Percentiles rank a stretch among this genome's conserved stretches.
Evolutionary conservation across 306 rosid species (phyloP).

Genomic region (Morella rubra): DNA sequence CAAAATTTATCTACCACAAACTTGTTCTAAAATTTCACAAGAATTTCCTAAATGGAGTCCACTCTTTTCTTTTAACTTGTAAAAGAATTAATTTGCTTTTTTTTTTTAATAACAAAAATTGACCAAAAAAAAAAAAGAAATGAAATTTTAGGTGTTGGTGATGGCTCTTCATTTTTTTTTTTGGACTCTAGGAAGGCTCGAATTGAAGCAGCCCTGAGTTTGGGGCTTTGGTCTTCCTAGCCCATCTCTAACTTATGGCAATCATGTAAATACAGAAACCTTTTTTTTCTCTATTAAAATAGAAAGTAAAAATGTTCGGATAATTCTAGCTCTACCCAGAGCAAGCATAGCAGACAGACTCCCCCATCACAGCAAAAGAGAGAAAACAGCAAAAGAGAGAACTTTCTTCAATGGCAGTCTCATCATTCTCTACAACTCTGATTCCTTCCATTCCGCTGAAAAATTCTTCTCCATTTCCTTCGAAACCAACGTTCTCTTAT

Average conservation of each 20-base stretch:
- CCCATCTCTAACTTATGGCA: conserved; percentile 3
- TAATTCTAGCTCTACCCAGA: conserved; percentile 29
- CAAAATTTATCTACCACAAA: neutral
- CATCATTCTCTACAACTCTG: conserved; percentile 60
- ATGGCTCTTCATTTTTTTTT: neutral
- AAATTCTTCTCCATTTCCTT: conserved; percentile 40
- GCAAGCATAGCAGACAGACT: too few species aligned
- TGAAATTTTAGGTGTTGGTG: too few species aligned
- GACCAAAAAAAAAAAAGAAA: too few species aligned
- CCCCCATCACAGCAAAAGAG: neutral
- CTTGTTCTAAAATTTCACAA: neutral
- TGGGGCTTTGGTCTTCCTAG: neutral
- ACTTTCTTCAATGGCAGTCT: conserved; percentile 62
- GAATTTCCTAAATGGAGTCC: neutral
- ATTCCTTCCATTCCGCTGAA: conserved; percentile 52
- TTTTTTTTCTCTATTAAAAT: neutral
- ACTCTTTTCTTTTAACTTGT: neutral
- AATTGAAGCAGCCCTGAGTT: neutral
- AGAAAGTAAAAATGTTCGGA: conserved; percentile 29
- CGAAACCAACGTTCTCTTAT: conserved; percentile 38
- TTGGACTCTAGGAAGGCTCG: neutral
- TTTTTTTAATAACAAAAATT: too few species aligned
- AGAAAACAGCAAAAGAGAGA: conserved; percentile 9
- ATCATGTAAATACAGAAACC: neutral
- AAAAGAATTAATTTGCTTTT: too few species aligned